Conservation (phyloP, 495 filamentous ascomycete species). For the Aspergillus steynii region DNA sequence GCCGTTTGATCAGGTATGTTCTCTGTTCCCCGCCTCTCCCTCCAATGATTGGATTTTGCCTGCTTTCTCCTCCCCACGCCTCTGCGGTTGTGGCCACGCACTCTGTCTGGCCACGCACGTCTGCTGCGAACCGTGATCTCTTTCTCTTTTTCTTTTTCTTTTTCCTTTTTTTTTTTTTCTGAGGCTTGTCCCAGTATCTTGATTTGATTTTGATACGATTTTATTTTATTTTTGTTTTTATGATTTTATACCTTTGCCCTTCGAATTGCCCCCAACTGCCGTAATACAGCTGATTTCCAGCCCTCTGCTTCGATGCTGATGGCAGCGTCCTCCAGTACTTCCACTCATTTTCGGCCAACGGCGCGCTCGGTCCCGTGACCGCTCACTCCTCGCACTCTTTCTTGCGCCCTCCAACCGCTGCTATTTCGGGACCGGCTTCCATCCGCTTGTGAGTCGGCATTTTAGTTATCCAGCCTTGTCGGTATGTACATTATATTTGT, state of each 20-base stretch:
- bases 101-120: constrained; percentile 27
- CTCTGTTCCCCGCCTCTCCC: constrained; percentile 15
- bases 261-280: background rate
- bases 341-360: constrained; percentile 28
- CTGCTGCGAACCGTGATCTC: constrained; percentile 19
- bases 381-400: constrained; percentile 28
- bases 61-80: constrained; percentile 12
- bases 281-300: constrained; percentile 16
- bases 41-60: constrained; percentile 8
- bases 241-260: constrained; percentile 7
- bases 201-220: constrained; percentile 6
- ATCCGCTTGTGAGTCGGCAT: constrained; percentile 48
- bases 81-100: constrained; percentile 42
- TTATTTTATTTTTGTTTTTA: constrained; percentile 21
- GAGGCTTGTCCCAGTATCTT: background rate
- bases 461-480: constrained; percentile 50
- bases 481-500: constrained; percentile 42
- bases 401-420: constrained; percentile 34
- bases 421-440: constrained; percentile 44
- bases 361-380: constrained; percentile 43
- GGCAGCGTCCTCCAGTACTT: constrained; percentile 6
- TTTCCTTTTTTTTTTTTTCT: constrained; percentile 18
- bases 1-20: constrained; percentile 17
- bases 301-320: constrained; percentile 24
- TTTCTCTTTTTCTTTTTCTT: constrained; percentile 23